Evolutionary conservation across 345 rosid species (phyloP).

Genomic region (Eucalyptus albens): DNA sequence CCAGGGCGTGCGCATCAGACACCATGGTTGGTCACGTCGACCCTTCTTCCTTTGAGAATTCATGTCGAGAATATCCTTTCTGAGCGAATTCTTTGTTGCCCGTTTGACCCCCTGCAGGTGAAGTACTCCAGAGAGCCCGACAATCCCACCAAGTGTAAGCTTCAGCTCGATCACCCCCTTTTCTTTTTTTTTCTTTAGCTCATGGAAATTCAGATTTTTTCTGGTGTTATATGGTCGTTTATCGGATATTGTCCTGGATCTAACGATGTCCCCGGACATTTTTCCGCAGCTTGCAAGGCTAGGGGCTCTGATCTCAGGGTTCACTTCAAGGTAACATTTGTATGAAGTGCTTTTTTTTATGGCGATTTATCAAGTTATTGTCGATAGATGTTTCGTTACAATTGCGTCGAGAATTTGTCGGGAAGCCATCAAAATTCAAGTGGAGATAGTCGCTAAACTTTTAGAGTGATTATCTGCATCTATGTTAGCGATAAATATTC

Average conservation of each 20-base stretch:
- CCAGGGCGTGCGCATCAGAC: neutral
- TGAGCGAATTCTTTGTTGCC: neutral
- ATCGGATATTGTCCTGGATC: neutral
- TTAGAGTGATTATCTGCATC: neutral
- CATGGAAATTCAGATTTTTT: neutral
- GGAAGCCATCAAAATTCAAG: neutral
- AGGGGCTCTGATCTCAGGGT: constrained; percentile 66
- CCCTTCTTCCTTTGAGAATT: neutral
- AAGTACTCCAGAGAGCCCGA: constrained; percentile 72
- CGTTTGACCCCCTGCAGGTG: constrained; percentile 20
- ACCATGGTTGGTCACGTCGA: neutral
- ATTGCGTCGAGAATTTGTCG: neutral
- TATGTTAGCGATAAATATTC: neutral
- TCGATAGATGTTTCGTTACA: neutral
- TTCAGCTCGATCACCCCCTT: neutral
- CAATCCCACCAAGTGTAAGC: constrained; percentile 67
- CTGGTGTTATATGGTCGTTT: neutral
- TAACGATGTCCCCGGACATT: neutral
- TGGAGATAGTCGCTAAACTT: neutral
- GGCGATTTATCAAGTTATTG: neutral
- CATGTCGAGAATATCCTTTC: neutral
- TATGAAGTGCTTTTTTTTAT: neutral
- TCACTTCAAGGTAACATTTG: constrained; percentile 56
- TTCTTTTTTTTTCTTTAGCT: neutral
- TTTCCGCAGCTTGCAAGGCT: constrained; percentile 60